phyloP scores from a whole-genome alignment of 257 asterid species.

The Euphrasia confusa region DNA sequence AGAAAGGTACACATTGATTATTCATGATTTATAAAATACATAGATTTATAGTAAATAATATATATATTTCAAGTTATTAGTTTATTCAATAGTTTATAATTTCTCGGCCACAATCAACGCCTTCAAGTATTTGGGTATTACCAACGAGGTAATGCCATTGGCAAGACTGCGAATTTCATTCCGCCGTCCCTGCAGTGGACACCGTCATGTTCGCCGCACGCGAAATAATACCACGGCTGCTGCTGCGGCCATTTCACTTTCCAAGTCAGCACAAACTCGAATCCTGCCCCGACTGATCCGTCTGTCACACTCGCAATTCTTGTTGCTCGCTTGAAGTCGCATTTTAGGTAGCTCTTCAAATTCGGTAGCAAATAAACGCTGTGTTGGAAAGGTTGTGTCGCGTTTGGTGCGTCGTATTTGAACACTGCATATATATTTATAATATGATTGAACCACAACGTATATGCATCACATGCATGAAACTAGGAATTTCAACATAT shows the following conservation, averaged over 20 bases:
- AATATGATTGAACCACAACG: not conserved
- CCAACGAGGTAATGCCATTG: constrained; percentile 24
- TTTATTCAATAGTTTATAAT: no score
- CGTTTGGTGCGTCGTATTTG: constrained; percentile 42
- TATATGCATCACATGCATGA: not conserved
- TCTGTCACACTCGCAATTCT: constrained; percentile 43
- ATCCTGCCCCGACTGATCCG: constrained; percentile 57
- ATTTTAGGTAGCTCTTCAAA: constrained; percentile 50
- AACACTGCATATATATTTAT: not conserved
- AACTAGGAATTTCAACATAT: not conserved
- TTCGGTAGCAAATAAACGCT: constrained; percentile 58
- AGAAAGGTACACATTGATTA: no score
- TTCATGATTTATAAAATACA: no score
- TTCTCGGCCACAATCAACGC: no score
- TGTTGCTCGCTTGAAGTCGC: constrained; percentile 52
- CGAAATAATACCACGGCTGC: constrained; percentile 56
- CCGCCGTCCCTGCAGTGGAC: constrained; percentile 63
- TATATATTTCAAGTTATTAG: no score
- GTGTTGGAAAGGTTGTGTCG: constrained; percentile 46
- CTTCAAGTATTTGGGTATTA: no score
- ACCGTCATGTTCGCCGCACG: constrained; percentile 59
- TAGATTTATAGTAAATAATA: no score
- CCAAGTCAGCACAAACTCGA: constrained; percentile 51
- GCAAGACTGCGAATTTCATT: constrained; percentile 70
- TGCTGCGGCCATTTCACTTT: constrained; percentile 9